Evolutionary conservation across 2,329 filamentous ascomycete genomes (phyloP).

Genomic region (Alternaria panax): DNA sequence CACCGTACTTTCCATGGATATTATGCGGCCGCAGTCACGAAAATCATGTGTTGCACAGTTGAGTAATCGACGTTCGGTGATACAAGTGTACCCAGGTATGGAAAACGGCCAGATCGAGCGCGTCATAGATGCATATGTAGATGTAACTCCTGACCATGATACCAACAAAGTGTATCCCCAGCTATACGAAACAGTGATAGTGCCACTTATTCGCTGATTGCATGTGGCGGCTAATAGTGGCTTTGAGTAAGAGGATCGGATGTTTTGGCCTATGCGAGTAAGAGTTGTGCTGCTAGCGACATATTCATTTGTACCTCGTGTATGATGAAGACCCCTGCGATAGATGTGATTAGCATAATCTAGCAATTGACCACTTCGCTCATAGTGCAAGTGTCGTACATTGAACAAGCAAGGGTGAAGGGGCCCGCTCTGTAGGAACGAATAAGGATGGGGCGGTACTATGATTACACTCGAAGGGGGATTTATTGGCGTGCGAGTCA

Average conservation of each 20-base stretch:
- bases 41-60: background rate
- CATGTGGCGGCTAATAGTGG: conserved; percentile 25
- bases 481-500: conserved; percentile 41
- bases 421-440: conserved; percentile 27
- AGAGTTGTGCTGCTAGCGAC: conserved; percentile 25
- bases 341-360: conserved; percentile 32
- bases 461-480: conserved; percentile 31
- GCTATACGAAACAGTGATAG: conserved; percentile 22
- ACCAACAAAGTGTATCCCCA: conserved; percentile 3
- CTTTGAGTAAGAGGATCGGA: conserved; percentile 20
- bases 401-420: conserved; percentile 36
- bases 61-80: background rate
- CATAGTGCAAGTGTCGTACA: conserved; percentile 34
- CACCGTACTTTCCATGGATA: background rate
- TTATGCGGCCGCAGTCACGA: background rate
- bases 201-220: conserved; percentile 26
- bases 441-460: conserved; percentile 36
- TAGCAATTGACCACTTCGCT: conserved; percentile 25
- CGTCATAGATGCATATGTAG: conserved; percentile 34
- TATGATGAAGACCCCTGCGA: conserved; percentile 2
- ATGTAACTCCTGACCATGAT: conserved; percentile 15
- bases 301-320: conserved; percentile 19
- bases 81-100: conserved; percentile 6
- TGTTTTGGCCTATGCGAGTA: conserved; percentile 33
- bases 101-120: conserved; percentile 15